Evolutionary conservation across 2,329 filamentous ascomycete genomes (phyloP).

Genomic region (Proliferodiscus dingleyae): DNA sequence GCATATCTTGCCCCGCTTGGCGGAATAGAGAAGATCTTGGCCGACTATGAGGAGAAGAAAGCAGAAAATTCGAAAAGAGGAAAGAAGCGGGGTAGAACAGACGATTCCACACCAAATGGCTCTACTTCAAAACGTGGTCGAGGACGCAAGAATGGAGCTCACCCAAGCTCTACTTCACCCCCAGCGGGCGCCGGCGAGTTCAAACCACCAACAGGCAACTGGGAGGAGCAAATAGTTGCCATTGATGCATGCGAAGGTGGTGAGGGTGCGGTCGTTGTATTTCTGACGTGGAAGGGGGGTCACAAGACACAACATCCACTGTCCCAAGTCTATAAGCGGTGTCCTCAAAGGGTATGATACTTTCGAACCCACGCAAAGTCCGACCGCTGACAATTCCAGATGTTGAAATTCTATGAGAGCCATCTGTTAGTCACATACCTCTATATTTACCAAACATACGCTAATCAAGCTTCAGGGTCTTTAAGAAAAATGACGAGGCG

Average conservation of each 20-base stretch:
- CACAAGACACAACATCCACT: constrained; percentile 71
- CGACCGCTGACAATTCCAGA: constrained; percentile 30
- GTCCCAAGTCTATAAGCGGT: constrained; percentile 64
- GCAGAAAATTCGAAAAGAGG: constrained; percentile 40
- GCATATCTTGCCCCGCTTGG: constrained; percentile 61
- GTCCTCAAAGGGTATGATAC: constrained; percentile 64
- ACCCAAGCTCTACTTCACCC: constrained; percentile 46
- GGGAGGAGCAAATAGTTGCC: constrained; percentile 67
- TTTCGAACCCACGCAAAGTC: too few species aligned
- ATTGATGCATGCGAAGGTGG: constrained; percentile 71
- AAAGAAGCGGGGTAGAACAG: constrained; percentile 54
- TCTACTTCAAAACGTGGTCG: constrained; percentile 23
- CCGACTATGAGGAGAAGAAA: constrained; percentile 39
- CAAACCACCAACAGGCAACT: constrained; percentile 66
- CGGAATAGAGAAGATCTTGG: constrained; percentile 53
- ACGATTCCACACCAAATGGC: constrained; percentile 29
- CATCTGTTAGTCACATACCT: constrained; percentile 35
- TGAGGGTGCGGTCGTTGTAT: constrained; percentile 58
- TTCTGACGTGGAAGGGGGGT: constrained; percentile 68
- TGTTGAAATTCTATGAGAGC: constrained; percentile 46
- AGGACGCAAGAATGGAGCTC: constrained; percentile 27
- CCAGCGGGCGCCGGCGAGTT: constrained; percentile 47
- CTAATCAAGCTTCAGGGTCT: constrained; percentile 21
- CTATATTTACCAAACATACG: neutral
- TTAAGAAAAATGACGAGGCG: constrained; percentile 16